Conservation (phyloP, 345 rosid species). For the Syzygium grande region DNA sequence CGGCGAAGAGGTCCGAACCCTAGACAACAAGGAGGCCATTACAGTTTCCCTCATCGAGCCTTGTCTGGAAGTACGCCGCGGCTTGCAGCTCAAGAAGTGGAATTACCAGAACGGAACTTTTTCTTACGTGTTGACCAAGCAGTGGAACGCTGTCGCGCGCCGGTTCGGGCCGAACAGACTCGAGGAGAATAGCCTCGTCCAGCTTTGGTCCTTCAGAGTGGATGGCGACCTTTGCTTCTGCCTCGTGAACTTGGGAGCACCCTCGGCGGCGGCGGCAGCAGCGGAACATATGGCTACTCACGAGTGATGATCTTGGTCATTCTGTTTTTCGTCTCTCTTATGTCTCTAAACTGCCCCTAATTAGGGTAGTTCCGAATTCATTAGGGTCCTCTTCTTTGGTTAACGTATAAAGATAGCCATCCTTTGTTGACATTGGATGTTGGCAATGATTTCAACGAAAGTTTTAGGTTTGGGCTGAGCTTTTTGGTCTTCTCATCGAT, state of each 20-base stretch:
- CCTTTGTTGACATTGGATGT: no score
- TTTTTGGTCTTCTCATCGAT: no score
- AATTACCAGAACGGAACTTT: neutral
- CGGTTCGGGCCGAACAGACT: fast-evolving
- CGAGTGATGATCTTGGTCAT: neutral
- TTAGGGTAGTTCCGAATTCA: no score
- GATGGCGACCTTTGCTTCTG: neutral
- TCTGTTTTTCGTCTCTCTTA: no score
- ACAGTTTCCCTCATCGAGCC: neutral
- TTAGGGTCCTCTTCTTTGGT: no score
- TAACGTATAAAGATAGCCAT: no score
- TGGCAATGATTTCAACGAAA: no score
- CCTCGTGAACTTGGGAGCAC: neutral
- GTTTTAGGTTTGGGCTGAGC: no score
- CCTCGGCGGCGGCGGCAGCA: no score
- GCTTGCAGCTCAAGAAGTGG: neutral
- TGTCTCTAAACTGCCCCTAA: no score
- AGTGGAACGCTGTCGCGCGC: neutral
- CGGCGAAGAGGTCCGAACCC: fast-evolving
- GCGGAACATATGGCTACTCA: neutral
- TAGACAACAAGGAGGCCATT: neutral
- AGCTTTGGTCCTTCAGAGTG: neutral
- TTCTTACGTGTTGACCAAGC: neutral
- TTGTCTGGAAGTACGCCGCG: neutral
- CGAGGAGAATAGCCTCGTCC: fast-evolving